These are phyloP conservation scores for Penicillium sp. DNA, from an alignment of 2,329 filamentous ascomycete genomes.

Conservation along the genomic window DNA sequence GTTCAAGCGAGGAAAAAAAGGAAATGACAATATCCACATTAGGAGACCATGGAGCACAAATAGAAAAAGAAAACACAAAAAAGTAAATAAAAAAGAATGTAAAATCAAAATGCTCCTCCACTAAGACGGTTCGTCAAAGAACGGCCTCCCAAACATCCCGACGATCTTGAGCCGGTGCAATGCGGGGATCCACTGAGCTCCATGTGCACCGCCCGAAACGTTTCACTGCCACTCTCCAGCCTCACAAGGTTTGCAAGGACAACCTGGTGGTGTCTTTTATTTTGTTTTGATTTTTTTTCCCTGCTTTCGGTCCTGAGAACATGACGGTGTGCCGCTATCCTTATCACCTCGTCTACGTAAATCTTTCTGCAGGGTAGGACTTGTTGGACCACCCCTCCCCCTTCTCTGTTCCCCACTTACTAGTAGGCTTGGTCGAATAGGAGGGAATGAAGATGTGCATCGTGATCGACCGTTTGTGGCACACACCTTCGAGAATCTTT, in stretches of 20 bases:
- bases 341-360: constrained; percentile 1
- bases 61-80: background rate
- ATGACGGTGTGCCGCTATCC: constrained; percentile 15
- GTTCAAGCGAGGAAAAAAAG: background rate
- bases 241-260: constrained; percentile 19
- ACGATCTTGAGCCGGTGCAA: constrained; percentile 17
- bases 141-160: constrained; percentile 21
- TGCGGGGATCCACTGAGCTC: constrained; percentile 16
- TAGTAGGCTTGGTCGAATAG: constrained; percentile 11
- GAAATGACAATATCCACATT: background rate
- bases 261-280: background rate
- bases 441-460: constrained; percentile 22
- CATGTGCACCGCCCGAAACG: constrained; percentile 30
- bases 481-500: constrained; percentile 6
- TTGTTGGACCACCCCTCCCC: constrained; percentile 2
- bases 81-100: background rate
- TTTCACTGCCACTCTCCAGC: constrained; percentile 35
- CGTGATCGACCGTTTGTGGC: constrained; percentile 23
- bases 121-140: constrained; percentile 16
- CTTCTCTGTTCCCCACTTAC: constrained; percentile 1
- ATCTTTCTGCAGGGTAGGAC: background rate
- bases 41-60: background rate
- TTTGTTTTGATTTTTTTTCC: no score
- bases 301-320: constrained; percentile 1
- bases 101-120: background rate